phyloP scores from a whole-genome alignment of 805 yeast genomes.

The Spencermartinsiella europaea region DNA sequence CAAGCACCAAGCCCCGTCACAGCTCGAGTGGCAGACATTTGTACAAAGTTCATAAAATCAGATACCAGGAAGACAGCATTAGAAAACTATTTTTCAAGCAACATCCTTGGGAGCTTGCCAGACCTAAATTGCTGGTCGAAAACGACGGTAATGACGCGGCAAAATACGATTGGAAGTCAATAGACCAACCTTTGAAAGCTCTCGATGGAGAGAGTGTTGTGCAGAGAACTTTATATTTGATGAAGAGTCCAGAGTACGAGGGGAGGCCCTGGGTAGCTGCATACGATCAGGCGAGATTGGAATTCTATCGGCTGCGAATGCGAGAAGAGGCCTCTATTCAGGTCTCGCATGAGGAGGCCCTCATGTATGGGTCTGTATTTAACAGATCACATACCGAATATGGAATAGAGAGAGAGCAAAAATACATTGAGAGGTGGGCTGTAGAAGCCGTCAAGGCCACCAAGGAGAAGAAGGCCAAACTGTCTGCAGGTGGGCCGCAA shows the following conservation, averaged over 20 bases:
- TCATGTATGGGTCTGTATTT: slow-evolving; percentile 77
- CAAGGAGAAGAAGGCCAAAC: slow-evolving; percentile 37
- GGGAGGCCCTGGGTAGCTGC: slow-evolving; percentile 44
- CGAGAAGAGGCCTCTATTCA: slow-evolving; percentile 70
- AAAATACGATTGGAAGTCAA: slow-evolving; percentile 67
- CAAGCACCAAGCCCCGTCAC: slow-evolving; percentile 41
- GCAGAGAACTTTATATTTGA: slow-evolving; percentile 60
- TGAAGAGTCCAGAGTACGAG: slow-evolving; percentile 33
- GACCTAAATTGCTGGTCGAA: slow-evolving; percentile 81
- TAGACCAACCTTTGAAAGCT: slow-evolving; percentile 66
- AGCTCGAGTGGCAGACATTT: slow-evolving; percentile 35
- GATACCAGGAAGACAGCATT: slow-evolving; percentile 70
- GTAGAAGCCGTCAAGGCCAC: slow-evolving; percentile 62
- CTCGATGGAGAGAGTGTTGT: slow-evolving; percentile 89
- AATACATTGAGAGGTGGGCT: slow-evolving; percentile 68
- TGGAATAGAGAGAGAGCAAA: slow-evolving; percentile 69
- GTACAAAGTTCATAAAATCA: slow-evolving; percentile 48
- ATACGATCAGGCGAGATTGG: slow-evolving; percentile 80
- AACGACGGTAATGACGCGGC: slow-evolving; percentile 54
- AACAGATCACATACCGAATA: slow-evolving; percentile 55
- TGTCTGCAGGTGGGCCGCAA: slow-evolving; percentile 12
- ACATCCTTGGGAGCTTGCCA: slow-evolving; percentile 97
- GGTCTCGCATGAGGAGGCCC: slow-evolving; percentile 75
- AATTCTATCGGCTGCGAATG: slow-evolving; percentile 82
- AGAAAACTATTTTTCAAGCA: slow-evolving; percentile 80